Conservation (phyloP, 345 rosid species). For the Laguncularia racemosa region DNA sequence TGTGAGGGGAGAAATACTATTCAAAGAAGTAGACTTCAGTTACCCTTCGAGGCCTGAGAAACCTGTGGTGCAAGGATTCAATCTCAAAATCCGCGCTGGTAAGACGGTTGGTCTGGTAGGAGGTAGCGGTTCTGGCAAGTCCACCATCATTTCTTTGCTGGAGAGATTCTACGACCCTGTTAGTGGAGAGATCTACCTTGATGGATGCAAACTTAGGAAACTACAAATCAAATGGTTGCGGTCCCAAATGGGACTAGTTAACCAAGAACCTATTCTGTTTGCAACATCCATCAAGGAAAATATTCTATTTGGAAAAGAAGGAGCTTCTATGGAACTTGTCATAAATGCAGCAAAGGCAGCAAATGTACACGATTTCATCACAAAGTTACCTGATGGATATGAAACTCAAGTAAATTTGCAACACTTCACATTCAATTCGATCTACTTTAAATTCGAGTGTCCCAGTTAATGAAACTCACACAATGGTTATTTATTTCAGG, state of each 20-base stretch:
- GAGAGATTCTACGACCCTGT: constrained; percentile 49
- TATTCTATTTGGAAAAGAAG: constrained; percentile 48
- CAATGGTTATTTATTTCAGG: constrained; percentile 19
- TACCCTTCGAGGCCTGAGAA: constrained; percentile 43
- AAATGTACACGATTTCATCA: constrained; percentile 50
- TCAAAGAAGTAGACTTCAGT: constrained; percentile 36
- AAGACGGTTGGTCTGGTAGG: constrained; percentile 47
- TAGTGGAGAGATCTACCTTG: constrained; percentile 31
- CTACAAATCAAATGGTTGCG: constrained; percentile 50
- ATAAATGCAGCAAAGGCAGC: constrained; percentile 44
- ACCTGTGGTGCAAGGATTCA: constrained; percentile 27
- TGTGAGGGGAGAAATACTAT: constrained; percentile 38
- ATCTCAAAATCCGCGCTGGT: constrained; percentile 36
- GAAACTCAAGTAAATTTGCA: constrained; percentile 30
- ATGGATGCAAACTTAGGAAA: constrained; percentile 27
- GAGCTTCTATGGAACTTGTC: constrained; percentile 30
- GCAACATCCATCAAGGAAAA: constrained; percentile 50
- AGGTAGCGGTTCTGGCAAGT: constrained; percentile 53
- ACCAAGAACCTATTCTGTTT: constrained; percentile 46
- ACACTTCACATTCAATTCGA: neutral
- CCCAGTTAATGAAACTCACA: neutral
- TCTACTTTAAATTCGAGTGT: neutral
- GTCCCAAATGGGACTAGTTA: constrained; percentile 46
- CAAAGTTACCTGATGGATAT: constrained; percentile 34
- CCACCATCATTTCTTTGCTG: constrained; percentile 42